Percentiles rank a stretch among this genome's conserved stretches.
These are phyloP conservation scores for Tripterygium wilfordii DNA, from an alignment of 177 flowering plant genomes.

Conservation along the genomic window DNA sequence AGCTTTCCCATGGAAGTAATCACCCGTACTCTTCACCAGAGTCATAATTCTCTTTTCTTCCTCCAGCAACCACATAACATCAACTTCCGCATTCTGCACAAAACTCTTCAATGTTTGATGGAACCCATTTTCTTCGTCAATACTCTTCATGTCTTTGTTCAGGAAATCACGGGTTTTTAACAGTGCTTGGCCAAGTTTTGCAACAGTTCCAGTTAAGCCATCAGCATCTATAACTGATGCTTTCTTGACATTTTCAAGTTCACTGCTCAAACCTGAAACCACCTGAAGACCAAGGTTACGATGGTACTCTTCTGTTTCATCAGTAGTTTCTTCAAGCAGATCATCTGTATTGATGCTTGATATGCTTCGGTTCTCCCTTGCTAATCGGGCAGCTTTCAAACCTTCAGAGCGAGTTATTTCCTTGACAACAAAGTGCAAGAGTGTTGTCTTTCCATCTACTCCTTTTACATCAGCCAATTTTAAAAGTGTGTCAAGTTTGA, in stretches of 20 bases:
- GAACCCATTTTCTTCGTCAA: conserved; percentile 52
- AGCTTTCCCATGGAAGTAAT: conserved; percentile 90
- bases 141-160: conserved; percentile 44
- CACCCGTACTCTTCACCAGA: conserved; percentile 75
- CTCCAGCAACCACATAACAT: conserved; percentile 43
- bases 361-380: conserved; percentile 44
- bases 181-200: conserved; percentile 47
- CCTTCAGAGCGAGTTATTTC: conserved; percentile 98
- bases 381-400: conserved; percentile 61
- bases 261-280: conserved; percentile 63
- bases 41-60: conserved; percentile 84
- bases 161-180: conserved; percentile 47
- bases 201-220: conserved; percentile 47
- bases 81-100: conserved; percentile 65
- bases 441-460: conserved; percentile 89
- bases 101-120: conserved; percentile 44
- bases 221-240: conserved; percentile 81
- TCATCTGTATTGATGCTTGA: conserved; percentile 63
- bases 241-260: conserved; percentile 76
- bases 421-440: conserved; percentile 88
- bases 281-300: conserved; percentile 81
- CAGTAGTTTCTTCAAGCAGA: conserved; percentile 31
- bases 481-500: conserved; percentile 94
- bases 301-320: conserved; percentile 49
- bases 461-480: conserved; percentile 92